Conservation (phyloP, 495 filamentous ascomycete species). For the Podospora pseudopauciseta region DNA sequence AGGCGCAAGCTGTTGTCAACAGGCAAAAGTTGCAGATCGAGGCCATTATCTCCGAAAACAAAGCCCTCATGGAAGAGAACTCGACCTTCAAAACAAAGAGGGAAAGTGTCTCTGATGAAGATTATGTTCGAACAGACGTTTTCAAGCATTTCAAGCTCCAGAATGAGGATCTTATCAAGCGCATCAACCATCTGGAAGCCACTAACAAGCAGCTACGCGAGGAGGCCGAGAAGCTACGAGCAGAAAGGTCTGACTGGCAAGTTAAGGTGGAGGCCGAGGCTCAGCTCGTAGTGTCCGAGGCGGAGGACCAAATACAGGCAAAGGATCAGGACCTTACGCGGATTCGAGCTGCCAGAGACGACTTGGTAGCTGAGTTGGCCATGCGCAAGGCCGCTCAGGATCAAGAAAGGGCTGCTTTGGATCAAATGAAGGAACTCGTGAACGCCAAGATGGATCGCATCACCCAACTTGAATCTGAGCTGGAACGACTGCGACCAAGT, state of each 20-base stretch:
- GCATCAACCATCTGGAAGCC: constrained; percentile 88
- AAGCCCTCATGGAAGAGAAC: constrained; percentile 70
- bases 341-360: constrained; percentile 77
- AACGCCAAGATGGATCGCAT: constrained; percentile 73
- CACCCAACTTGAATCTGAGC: constrained; percentile 71
- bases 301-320: constrained; percentile 73
- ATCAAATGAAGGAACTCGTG: constrained; percentile 74
- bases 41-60: constrained; percentile 72
- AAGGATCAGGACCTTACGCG: constrained; percentile 82
- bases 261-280: constrained; percentile 74
- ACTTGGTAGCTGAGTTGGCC: constrained; percentile 73
- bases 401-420: constrained; percentile 61
- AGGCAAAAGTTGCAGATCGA: constrained; percentile 88
- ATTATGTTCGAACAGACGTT: constrained; percentile 85
- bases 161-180: constrained; percentile 86
- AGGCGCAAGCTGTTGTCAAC: constrained; percentile 65
- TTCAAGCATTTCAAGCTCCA: constrained; percentile 89
- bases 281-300: constrained; percentile 63
- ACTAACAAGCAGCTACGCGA: constrained; percentile 80
- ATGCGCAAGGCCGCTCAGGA: constrained; percentile 76
- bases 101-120: constrained; percentile 79
- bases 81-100: constrained; percentile 56
- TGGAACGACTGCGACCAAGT: constrained; percentile 61
- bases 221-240: constrained; percentile 76
- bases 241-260: constrained; percentile 79